phyloP scores from a whole-genome alignment of 352 stramenopile genomes.

The Phytopythium montanum region DNA sequence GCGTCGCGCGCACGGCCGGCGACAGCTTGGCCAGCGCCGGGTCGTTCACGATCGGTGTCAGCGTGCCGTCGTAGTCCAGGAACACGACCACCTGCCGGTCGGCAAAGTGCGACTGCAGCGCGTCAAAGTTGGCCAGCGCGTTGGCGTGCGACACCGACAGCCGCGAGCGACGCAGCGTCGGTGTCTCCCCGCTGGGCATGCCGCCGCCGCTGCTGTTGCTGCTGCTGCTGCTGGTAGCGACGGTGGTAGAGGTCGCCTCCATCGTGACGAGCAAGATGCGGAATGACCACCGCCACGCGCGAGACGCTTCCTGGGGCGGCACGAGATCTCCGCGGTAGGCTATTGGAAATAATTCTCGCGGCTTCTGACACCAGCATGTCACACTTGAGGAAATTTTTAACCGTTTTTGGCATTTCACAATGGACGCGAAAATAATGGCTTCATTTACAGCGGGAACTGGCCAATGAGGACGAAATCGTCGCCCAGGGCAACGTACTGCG shows the following conservation, averaged over 20 bases:
- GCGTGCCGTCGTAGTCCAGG: slow-evolving; percentile 88
- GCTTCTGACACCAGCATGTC: not conserved
- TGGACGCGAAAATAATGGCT: not conserved
- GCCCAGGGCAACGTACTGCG: slow-evolving; percentile 31
- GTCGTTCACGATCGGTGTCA: slow-evolving; percentile 90
- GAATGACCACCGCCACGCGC: not conserved
- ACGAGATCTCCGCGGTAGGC: not conserved
- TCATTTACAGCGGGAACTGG: slow-evolving; percentile 11
- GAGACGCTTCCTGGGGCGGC: not conserved
- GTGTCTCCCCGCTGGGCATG: slow-evolving; percentile 8
- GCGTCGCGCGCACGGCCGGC: slow-evolving; percentile 56
- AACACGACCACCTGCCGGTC: slow-evolving; percentile 77
- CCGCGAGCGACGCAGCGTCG: slow-evolving; percentile 17
- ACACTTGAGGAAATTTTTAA: no score
- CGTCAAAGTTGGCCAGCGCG: slow-evolving; percentile 64
- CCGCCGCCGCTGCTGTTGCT: no score
- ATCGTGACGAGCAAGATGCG: not conserved
- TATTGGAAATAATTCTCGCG: no score
- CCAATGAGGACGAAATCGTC: slow-evolving; percentile 50
- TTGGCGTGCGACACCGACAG: slow-evolving; percentile 76
- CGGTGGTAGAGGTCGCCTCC: not conserved
- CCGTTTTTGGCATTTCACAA: no score
- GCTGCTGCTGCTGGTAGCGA: not conserved
- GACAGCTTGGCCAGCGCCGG: slow-evolving; percentile 68
- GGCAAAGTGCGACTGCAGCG: slow-evolving; percentile 45